phyloP scores from a whole-genome alignment of 148 eudicot genomes.

The Amaranthus cruentus region DNA sequence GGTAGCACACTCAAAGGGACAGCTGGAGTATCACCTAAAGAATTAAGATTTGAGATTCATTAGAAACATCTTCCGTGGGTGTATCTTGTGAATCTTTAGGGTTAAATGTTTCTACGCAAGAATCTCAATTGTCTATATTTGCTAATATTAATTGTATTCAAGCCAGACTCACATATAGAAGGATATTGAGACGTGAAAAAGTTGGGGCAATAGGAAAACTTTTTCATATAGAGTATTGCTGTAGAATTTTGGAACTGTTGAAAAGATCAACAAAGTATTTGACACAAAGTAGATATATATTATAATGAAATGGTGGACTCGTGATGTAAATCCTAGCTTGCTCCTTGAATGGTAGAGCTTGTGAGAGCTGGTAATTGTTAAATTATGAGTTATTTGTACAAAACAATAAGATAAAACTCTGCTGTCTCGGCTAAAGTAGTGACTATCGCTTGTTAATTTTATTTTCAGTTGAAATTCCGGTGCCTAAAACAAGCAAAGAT shows the following conservation, averaged over 20 bases:
- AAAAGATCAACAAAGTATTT: not conserved
- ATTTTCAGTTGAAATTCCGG: constrained; percentile 59
- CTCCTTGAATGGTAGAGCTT: not conserved
- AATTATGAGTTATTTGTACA: not conserved
- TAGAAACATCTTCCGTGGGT: not conserved
- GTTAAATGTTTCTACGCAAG: not conserved
- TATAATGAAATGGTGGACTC: not conserved
- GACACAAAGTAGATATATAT: not conserved
- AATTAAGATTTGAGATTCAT: not conserved
- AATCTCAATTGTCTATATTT: not conserved
- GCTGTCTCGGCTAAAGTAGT: constrained; percentile 3
- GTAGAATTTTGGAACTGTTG: not conserved
- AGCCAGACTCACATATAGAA: not conserved
- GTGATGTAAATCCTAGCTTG: not conserved
- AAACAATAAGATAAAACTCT: not conserved
- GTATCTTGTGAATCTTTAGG: not conserved
- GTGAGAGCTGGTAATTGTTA: not conserved
- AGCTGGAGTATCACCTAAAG: not conserved
- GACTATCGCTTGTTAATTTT: constrained; percentile 11
- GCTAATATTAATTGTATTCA: not conserved
- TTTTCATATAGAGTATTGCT: not conserved
- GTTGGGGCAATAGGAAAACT: not conserved
- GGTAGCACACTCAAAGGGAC: too few species aligned
- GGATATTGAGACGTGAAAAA: not conserved
- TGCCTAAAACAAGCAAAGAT: constrained; percentile 45